Evolutionary conservation across 176 grass and related monocot species (phyloP).

Genomic region (Oryza punctata): DNA sequence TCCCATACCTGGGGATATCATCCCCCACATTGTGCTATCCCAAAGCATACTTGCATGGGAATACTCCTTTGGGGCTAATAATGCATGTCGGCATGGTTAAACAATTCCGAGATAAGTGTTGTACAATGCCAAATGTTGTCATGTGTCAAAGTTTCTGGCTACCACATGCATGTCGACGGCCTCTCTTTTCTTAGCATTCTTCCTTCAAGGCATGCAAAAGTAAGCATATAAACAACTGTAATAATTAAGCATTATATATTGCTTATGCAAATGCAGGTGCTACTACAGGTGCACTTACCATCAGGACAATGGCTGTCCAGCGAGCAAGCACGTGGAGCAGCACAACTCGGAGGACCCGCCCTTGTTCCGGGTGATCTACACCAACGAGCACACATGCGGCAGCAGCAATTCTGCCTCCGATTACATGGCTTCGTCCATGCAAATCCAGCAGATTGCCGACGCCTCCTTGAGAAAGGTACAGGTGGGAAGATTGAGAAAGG

Average conservation of each 20-base stretch:
- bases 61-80: slow-evolving; percentile 39
- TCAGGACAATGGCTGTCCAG: slow-evolving; percentile 52
- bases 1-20: slow-evolving; percentile 13
- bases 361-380: slow-evolving; percentile 54
- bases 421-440: slow-evolving; percentile 35
- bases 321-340: slow-evolving; percentile 68
- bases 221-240: slow-evolving; percentile 20
- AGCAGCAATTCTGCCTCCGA: not conserved
- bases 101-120: slow-evolving; percentile 22
- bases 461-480: slow-evolving; percentile 41
- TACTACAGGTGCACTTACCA: slow-evolving; percentile 70
- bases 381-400: slow-evolving; percentile 54
- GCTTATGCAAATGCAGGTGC: slow-evolving; percentile 41
- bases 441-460: slow-evolving; percentile 47
- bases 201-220: slow-evolving; percentile 40
- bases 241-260: not conserved
- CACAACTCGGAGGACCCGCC: slow-evolving; percentile 46
- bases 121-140: slow-evolving; percentile 28
- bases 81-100: slow-evolving; percentile 51
- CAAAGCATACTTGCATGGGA: slow-evolving; percentile 35
- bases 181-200: slow-evolving; percentile 40
- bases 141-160: slow-evolving; percentile 42
- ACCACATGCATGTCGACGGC: slow-evolving; percentile 34
- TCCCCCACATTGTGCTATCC: slow-evolving; percentile 7
- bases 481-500: slow-evolving; percentile 25